These are phyloP conservation scores for Penstemon barbatus DNA, from an alignment of 257 asterid genomes.

Conservation along the genomic window DNA sequence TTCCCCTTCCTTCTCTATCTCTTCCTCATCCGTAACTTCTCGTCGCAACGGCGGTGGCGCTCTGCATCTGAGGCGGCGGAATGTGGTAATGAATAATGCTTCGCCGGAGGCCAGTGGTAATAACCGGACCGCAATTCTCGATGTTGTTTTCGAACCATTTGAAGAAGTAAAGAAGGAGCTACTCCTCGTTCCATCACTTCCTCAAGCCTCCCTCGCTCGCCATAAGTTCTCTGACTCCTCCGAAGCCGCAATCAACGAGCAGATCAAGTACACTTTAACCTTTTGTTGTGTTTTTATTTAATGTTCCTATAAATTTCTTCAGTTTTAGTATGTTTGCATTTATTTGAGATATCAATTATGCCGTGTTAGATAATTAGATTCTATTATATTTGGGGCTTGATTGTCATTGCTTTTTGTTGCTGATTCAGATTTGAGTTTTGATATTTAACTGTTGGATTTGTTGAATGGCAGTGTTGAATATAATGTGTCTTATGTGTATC, in stretches of 20 bases:
- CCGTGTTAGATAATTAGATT: too few relatives aligned
- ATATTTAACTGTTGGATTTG: background rate
- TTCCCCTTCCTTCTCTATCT: background rate
- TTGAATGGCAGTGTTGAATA: slow-evolving; percentile 51
- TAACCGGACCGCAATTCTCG: slow-evolving; percentile 24
- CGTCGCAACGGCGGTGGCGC: background rate
- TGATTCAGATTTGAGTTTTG: background rate
- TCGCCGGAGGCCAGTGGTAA: background rate
- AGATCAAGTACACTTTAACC: slow-evolving; percentile 48
- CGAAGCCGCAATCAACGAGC: slow-evolving; percentile 55
- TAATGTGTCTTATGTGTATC: slow-evolving; percentile 62
- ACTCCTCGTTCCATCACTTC: slow-evolving; percentile 61
- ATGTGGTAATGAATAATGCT: background rate
- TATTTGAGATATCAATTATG: background rate
- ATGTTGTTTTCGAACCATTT: slow-evolving; percentile 86
- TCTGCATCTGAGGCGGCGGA: background rate
- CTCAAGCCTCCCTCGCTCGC: slow-evolving; percentile 75
- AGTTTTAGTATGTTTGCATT: background rate
- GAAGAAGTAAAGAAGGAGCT: slow-evolving; percentile 92
- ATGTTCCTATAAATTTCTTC: background rate
- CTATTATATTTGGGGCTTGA: background rate
- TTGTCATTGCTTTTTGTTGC: background rate
- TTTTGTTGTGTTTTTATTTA: background rate
- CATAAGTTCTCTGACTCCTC: slow-evolving; percentile 42
- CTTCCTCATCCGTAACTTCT: background rate